Evolutionary conservation across 2,329 filamentous ascomycete genomes (phyloP), one percentile per base, ranked within the genome.

Genomic region (Alternaria metachromatica): DNA sequence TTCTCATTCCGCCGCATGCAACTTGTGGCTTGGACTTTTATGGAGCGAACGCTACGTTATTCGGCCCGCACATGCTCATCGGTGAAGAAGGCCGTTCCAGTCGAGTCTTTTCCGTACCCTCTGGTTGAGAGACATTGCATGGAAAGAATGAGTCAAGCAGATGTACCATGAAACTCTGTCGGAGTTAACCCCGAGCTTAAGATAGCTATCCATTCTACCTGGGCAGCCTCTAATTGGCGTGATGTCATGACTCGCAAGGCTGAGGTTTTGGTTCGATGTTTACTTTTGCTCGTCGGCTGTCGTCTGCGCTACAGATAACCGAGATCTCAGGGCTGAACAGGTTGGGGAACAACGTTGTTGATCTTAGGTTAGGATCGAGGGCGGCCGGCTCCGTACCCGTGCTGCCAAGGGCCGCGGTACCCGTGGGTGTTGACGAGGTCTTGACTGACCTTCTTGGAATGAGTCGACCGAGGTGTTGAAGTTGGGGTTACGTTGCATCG

Each of bases 21-120:
- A 51, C 15, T 23, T 54, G 30, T 37, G 33, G 51, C 30, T n/a
- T 54, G 6, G 10, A 9, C 2, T 0, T 3, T 41, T 41, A 18
- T 54, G 5, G 33, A 33, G 6, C 30, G 50, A 54, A 54, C 23
- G 26, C 20, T n/a, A 55, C 10, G 23, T 18, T 18, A 48, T 54
- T 59, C 60, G 41, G 60, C 48, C 49, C 55, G 49, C 48, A 25
- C 6, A 7, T 23, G 13, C 44, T 37, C 43, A 55, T 62, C 43
- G 55, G 60, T 44, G 4, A 59, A 51, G 6, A 25, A 15, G 18
- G 49, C 49, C 49, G 28, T 51, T 41, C 49, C 28, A 50, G 48
- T 50, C 18, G n/a, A 5, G 21, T 46, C 7, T 25, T 46, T 21
- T 23, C 21, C 5, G 3, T 8, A 9, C 1, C 43, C 11, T 13